Conservation (phyloP, 2,329 filamentous ascomycete genomes). For the Penicillium italicum region DNA sequence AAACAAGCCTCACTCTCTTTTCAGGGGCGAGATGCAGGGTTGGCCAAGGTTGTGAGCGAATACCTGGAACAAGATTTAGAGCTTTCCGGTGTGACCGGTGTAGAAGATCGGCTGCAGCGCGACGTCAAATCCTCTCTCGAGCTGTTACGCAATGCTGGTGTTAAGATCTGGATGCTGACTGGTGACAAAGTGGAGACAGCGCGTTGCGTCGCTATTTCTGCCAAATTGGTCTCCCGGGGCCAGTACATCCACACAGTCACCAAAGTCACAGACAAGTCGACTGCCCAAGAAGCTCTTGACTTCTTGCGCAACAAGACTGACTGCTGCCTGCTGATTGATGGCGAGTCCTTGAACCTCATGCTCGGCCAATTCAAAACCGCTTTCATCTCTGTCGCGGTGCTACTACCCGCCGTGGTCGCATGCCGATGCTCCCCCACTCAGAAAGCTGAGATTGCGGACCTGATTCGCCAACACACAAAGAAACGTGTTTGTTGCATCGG, state of each 20-base stretch:
- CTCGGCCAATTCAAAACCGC: slow-evolving; percentile 75
- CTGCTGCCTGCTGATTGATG: slow-evolving; percentile 90
- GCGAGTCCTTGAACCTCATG: slow-evolving; percentile 81
- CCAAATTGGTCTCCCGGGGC: slow-evolving; percentile 86
- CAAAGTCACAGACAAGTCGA: slow-evolving; percentile 76
- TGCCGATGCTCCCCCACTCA: slow-evolving; percentile 96
- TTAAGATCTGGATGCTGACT: slow-evolving; percentile 99
- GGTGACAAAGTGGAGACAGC: slow-evolving; percentile 98
- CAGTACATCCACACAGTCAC: slow-evolving; percentile 95
- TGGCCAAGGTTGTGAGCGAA: slow-evolving; percentile 74
- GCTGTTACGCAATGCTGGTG: slow-evolving; percentile 89
- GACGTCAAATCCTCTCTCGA: slow-evolving; percentile 96
- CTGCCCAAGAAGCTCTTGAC: slow-evolving; percentile 82
- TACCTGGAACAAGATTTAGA: slow-evolving; percentile 86
- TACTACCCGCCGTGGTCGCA: slow-evolving; percentile 85
- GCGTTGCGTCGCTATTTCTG: slow-evolving; percentile 89
- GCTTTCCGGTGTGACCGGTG: slow-evolving; percentile 92
- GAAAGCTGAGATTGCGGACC: slow-evolving; percentile 86
- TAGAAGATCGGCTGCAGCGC: slow-evolving; percentile 92
- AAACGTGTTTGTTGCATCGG: slow-evolving; percentile 97
- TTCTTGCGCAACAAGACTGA: slow-evolving; percentile 79
- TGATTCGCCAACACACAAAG: slow-evolving; percentile 87
- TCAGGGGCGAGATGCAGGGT: slow-evolving; percentile 72
- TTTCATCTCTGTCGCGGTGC: slow-evolving; percentile 85
- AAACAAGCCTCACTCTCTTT: slow-evolving; percentile 78